A percentile compares a stretch with the other conserved stretches of the same genome.
Conservation (phyloP, 768 basidiomycete genomes). For the Xanthoconium purpureum region DNA sequence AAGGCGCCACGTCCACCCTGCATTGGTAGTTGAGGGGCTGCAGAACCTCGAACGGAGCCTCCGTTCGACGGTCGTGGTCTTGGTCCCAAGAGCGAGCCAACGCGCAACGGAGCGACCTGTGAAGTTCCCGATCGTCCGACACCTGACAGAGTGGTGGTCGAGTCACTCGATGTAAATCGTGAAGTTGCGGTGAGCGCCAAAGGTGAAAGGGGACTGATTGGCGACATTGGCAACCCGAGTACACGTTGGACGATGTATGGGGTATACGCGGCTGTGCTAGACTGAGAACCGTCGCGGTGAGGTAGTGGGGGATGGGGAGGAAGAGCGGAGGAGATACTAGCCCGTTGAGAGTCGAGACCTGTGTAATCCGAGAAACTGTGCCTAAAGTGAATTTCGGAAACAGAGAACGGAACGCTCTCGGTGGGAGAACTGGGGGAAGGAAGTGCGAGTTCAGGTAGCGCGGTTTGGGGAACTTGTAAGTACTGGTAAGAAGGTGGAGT, state of each 20-base stretch:
- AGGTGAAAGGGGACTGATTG: conserved; percentile 16
- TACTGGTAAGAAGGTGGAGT: conserved; percentile 19
- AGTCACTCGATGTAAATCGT: neutral
- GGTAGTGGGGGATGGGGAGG: conserved; percentile 45
- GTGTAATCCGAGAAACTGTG: conserved; percentile 36
- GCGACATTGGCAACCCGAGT: conserved; percentile 26
- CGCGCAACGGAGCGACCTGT: conserved; percentile 5
- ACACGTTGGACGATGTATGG: conserved; percentile 33
- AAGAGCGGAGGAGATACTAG: conserved; percentile 34
- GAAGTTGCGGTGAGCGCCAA: neutral
- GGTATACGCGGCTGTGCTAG: conserved; percentile 9
- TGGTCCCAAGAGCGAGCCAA: conserved; percentile 29
- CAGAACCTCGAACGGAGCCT: conserved; percentile 19
- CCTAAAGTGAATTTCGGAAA: conserved; percentile 52
- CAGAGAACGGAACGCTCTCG: conserved; percentile 54
- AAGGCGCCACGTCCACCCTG: conserved; percentile 27
- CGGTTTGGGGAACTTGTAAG: conserved; percentile 23
- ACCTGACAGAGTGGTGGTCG: neutral
- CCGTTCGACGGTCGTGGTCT: conserved; percentile 24
- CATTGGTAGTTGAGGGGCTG: conserved; percentile 29
- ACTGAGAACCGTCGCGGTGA: conserved; percentile 20
- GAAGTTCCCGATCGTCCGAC: conserved; percentile 7
- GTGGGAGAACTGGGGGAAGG: conserved; percentile 47
- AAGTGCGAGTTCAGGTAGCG: conserved; percentile 27
- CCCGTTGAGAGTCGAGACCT: conserved; percentile 32